Evolutionary conservation across 2,329 filamentous ascomycete genomes (phyloP).

Genomic region (Didymella arachidicola): DNA sequence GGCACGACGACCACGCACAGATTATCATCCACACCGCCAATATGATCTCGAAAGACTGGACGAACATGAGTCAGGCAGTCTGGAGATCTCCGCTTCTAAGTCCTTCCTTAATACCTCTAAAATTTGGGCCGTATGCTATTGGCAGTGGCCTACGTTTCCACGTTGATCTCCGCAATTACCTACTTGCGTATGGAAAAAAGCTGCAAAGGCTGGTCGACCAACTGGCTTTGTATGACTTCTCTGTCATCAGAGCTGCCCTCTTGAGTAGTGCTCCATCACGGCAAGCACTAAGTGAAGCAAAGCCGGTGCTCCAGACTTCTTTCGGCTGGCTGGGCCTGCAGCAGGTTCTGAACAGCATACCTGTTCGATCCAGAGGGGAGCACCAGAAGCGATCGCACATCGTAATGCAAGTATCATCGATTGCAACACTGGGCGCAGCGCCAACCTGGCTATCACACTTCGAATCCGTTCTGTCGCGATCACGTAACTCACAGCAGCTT

Average conservation of each 20-base stretch:
- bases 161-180: conserved; percentile 74
- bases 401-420: conserved; percentile 76
- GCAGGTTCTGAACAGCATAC: conserved; percentile 64
- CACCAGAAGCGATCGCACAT: conserved; percentile 46
- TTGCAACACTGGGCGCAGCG: conserved; percentile 76
- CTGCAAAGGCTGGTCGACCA: conserved; percentile 63
- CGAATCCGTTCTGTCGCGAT: conserved; percentile 45
- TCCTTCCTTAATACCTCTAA: conserved; percentile 33
- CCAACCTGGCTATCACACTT: conserved; percentile 75
- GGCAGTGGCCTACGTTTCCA: conserved; percentile 79
- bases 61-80: conserved; percentile 83
- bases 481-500: not conserved
- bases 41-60: conserved; percentile 88
- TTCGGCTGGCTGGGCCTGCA: conserved; percentile 80
- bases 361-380: conserved; percentile 44
- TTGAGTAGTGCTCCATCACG: conserved; percentile 80
- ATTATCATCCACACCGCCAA: conserved; percentile 89
- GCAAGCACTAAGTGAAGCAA: conserved; percentile 59
- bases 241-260: conserved; percentile 70
- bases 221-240: conserved; percentile 73
- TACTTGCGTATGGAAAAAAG: conserved; percentile 72
- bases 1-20: conserved; percentile 78
- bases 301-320: conserved; percentile 59
- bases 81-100: conserved; percentile 80
- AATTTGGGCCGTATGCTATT: conserved; percentile 31